Evolutionary conservation across 2,329 filamentous ascomycete species (phyloP), one percentile per base, ranked within the genome.

Genomic region (Pleoardoris graminearum): DNA sequence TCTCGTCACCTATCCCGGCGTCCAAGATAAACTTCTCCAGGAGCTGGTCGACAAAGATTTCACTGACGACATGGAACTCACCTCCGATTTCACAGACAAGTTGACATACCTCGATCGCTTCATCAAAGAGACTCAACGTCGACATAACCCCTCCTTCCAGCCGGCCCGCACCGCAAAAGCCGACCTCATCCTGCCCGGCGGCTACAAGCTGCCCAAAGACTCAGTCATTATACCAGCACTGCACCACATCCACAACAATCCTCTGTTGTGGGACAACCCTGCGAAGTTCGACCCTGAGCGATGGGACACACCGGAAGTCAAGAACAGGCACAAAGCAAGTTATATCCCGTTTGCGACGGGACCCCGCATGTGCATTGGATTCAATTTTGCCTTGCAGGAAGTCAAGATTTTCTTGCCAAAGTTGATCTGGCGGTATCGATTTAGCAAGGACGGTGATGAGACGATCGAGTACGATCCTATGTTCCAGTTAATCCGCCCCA

Each of bases 311-410:
- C 78, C 81, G 0, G 70, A 75, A 11, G 81, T 83, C 49, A 63
- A 61, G 54, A 58, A 60, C 47, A 53, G 60, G 21, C 61, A 63
- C 39, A 76, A 77, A 25, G 78, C 76, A 1, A 72, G 79, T 0
- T 87, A 86, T 59, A 73, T 82, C 3, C 85, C 85, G 0, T 87
- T 87, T 56, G 83, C 80, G 0, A 72, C 77, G 0, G 85, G 85
- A 0, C 79, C 75, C 0, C 74, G 85, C 1, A 79, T 79, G 71
- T 87, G 85, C 55, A 82, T 87, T 50, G 85, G 84, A 0, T 86
- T 85, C 76, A 86, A 85, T 68, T 85, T 86, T 66, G 84, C 83
- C 0, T 71, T 86, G 6, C 77, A 80, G 53, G 83, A 87, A 67
- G 75, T 85, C 53, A 85, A 85, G 72, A 75, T 85, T 3, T 79